phyloP scores from a whole-genome alignment of 1,139 yeast species.

The Hyphopichia pseudoburtonii region DNA sequence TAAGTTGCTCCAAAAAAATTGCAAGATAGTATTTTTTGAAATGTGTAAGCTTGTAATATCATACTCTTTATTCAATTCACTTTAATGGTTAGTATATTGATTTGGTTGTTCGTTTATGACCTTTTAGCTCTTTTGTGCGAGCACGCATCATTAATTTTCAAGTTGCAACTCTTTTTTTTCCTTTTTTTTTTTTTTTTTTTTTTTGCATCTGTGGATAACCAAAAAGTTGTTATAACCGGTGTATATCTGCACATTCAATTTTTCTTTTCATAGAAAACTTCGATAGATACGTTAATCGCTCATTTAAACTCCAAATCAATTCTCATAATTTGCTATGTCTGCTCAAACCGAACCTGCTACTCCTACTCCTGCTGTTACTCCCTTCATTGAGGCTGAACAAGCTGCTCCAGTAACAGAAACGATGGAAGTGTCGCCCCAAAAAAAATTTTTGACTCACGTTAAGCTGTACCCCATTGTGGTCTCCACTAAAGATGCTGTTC shows the following conservation, averaged over 20 bases:
- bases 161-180: too few relatives aligned
- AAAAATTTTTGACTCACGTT: constrained; percentile 18
- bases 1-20: too few relatives aligned
- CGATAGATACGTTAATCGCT: too few relatives aligned
- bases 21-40: too few relatives aligned
- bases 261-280: background rate
- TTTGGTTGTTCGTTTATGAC: too few relatives aligned
- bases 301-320: constrained; percentile 1
- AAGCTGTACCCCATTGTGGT: constrained; percentile 25
- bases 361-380: constrained; percentile 2
- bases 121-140: too few relatives aligned
- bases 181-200: background rate
- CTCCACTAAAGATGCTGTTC: constrained; percentile 17
- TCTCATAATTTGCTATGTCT: constrained; percentile 7
- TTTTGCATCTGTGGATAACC: background rate
- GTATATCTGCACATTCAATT: background rate
- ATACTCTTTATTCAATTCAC: too few relatives aligned
- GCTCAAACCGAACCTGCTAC: constrained; percentile 2
- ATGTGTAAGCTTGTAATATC: too few relatives aligned
- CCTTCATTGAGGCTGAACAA: background rate
- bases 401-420: too few relatives aligned
- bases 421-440: constrained; percentile 10
- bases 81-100: too few relatives aligned
- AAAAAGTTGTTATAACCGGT: background rate
- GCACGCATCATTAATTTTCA: too few relatives aligned